A percentile compares a stretch with the other conserved stretches of the same genome.
Conservation (phyloP, 2,329 filamentous ascomycete genomes). For the Aspergillus sp. region DNA sequence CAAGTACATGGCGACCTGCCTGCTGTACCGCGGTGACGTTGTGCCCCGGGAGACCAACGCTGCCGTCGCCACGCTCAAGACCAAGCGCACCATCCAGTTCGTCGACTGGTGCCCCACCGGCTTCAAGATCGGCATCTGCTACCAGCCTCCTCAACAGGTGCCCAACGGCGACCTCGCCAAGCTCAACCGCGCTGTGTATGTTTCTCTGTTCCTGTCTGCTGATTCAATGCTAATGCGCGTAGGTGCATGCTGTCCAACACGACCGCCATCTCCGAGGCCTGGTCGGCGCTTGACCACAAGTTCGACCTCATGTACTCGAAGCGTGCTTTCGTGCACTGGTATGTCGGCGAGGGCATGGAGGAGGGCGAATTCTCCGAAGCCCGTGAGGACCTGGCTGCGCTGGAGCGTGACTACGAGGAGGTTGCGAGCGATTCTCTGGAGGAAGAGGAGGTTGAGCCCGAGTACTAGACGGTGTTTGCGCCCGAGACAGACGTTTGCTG, state of each 20-base stretch:
- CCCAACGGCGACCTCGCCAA: slow-evolving; percentile 96
- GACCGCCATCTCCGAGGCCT: slow-evolving; percentile 95
- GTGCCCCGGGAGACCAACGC: slow-evolving; percentile 91
- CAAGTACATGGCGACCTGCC: slow-evolving; percentile 99
- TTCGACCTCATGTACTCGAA: slow-evolving; percentile 99
- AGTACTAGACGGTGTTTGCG: slow-evolving; percentile 59
- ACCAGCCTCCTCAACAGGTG: slow-evolving; percentile 91
- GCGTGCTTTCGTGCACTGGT: slow-evolving; percentile 99
- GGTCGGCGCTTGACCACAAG: slow-evolving; percentile 92
- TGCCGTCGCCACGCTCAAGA: slow-evolving; percentile 93
- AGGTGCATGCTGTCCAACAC: slow-evolving; percentile 94
- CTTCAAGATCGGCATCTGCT: slow-evolving; percentile 99
- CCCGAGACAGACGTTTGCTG: slow-evolving; percentile 12
- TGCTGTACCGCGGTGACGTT: slow-evolving; percentile 97
- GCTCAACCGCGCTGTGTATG: slow-evolving; percentile 95
- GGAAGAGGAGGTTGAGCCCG: slow-evolving; percentile 73
- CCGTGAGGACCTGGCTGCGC: slow-evolving; percentile 92
- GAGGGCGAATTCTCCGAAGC: slow-evolving; percentile 99
- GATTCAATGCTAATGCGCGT: slow-evolving; percentile 16
- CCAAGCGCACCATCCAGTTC: slow-evolving; percentile 98
- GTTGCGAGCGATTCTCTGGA: slow-evolving; percentile 90
- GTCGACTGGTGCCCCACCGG: slow-evolving; percentile 99
- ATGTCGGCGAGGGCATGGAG: slow-evolving; percentile 99
- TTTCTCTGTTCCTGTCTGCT: slow-evolving; percentile 19
- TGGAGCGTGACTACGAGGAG: slow-evolving; percentile 98